Percentiles rank a stretch among this genome's conserved stretches.
Conservation (phyloP, 306 rosid species). For the Alnus rubra region DNA sequence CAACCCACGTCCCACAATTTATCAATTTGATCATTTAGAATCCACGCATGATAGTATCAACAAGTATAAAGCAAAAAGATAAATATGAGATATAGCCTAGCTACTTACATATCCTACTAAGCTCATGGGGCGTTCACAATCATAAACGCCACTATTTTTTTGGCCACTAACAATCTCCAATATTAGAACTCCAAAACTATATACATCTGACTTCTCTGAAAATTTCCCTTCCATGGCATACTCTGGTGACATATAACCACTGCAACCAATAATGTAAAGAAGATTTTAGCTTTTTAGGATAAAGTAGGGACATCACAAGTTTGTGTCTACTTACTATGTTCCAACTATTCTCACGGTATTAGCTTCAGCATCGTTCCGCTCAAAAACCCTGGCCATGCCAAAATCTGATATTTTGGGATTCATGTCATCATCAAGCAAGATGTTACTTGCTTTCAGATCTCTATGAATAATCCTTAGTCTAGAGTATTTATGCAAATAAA, state of each 20-base stretch:
- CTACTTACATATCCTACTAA: conserved; percentile 28
- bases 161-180: conserved; percentile 26
- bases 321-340: not conserved
- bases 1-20: not conserved
- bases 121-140: not conserved
- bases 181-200: conserved; percentile 31
- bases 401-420: conserved; percentile 10
- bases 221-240: conserved; percentile 27
- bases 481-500: conserved; percentile 10
- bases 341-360: not conserved
- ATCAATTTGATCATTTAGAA: not conserved
- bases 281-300: not conserved
- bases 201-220: conserved; percentile 33
- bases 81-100: not conserved
- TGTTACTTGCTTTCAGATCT: conserved; percentile 11
- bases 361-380: not conserved
- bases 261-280: not conserved
- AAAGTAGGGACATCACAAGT: not conserved
- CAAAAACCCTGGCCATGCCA: not conserved
- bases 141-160: conserved; percentile 8
- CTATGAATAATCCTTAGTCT: conserved; percentile 10
- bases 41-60: not conserved
- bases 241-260: conserved; percentile 34
- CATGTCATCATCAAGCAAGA: conserved; percentile 13
- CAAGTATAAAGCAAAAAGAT: not conserved